Evolutionary conservation across 495 filamentous ascomycete genomes (phyloP).

Genomic region (Cercophora newfieldiana): DNA sequence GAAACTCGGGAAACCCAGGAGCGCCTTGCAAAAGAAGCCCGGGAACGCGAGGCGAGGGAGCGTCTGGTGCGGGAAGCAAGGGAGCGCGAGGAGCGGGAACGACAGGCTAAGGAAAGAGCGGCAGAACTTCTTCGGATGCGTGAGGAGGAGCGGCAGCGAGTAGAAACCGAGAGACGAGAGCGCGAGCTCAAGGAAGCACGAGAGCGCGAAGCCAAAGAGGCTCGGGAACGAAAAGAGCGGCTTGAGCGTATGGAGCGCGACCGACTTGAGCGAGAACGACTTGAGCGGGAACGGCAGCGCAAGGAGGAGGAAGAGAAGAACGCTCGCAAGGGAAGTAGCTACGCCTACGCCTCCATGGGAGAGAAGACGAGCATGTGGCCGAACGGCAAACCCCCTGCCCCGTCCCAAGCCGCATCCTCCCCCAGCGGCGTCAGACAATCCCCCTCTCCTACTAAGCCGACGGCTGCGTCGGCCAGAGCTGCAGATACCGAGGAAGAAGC

Average conservation of each 20-base stretch:
- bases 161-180: conserved; percentile 4
- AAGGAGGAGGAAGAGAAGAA: conserved; percentile 39
- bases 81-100: not conserved
- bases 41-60: conserved; percentile 38
- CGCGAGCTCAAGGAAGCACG: conserved; percentile 9
- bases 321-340: conserved; percentile 42
- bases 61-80: conserved; percentile 7
- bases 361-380: conserved; percentile 61
- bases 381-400: conserved; percentile 43
- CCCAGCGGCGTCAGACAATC: conserved; percentile 18
- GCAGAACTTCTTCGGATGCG: not conserved
- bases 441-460: conserved; percentile 33
- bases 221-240: conserved; percentile 33
- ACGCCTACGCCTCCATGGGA: conserved; percentile 55
- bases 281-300: conserved; percentile 22
- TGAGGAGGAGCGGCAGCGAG: conserved; percentile 10
- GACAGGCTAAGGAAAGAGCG: not conserved
- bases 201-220: conserved; percentile 38
- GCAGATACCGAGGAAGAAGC: conserved; percentile 63
- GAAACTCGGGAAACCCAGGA: conserved; percentile 32
- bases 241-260: conserved; percentile 20
- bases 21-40: conserved; percentile 34
- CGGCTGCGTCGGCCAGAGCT: conserved; percentile 52
- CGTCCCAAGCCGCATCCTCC: conserved; percentile 28
- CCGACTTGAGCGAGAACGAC: conserved; percentile 6